Evolutionary conservation across 768 basidiomycete genomes (phyloP).

Genomic region (Agaricus sinodeliciosus): DNA sequence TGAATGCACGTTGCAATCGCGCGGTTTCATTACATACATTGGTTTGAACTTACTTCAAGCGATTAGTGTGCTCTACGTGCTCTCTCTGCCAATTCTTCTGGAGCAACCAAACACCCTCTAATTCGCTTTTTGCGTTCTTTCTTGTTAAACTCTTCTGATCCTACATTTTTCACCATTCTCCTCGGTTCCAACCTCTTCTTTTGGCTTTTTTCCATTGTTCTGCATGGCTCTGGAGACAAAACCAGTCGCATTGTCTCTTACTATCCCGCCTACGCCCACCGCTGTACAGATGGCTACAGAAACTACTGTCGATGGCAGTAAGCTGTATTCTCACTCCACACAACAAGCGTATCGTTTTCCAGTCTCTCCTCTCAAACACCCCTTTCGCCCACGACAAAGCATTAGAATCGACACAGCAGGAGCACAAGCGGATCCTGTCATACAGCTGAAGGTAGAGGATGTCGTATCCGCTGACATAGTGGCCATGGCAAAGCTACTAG

Average conservation of each 20-base stretch:
- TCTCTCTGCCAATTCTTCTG: too few relatives aligned
- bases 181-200: not conserved
- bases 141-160: not conserved
- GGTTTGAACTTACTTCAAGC: not conserved
- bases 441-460: constrained; percentile 13
- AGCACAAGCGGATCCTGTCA: not conserved
- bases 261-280: constrained; percentile 19
- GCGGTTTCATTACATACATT: not conserved
- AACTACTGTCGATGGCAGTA: not conserved
- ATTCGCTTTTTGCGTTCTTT: not conserved
- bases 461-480: constrained; percentile 31
- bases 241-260: constrained; percentile 18
- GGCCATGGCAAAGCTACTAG: constrained; percentile 37
- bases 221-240: not conserved
- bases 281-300: constrained; percentile 7
- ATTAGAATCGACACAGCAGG: not conserved
- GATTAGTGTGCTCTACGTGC: too few relatives aligned
- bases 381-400: not conserved
- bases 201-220: not conserved
- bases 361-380: not conserved
- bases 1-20: too few relatives aligned
- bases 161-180: not conserved
- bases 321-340: constrained; percentile 7
- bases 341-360: constrained; percentile 3
- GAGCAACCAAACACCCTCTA: not conserved